Evolutionary conservation across 108 stramenopile genomes (phyloP), one percentile per base, ranked within the genome.

Genomic region (Poteriospumella lacustris): DNA sequence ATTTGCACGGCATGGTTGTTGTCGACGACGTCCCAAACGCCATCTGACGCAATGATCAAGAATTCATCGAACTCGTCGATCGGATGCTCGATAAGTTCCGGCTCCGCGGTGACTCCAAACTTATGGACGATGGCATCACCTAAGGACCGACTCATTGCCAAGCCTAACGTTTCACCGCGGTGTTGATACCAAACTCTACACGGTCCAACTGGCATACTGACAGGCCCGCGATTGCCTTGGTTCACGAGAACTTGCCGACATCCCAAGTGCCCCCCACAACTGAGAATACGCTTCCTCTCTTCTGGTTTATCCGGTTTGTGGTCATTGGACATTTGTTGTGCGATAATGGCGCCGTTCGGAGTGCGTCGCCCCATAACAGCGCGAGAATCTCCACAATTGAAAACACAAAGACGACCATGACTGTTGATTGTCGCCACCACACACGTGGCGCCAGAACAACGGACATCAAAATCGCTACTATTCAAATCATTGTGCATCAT

Each of bases 301-400:
- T 83, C 82, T 24, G 84, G 82, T 3, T 79, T 44, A 75, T 84
- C 84, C 12, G 84, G 84, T 78, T 83, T 81, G 75, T 84, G 84
- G 43, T 84, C 84, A 2, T 83, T 76, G 43, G 82, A 79, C 2
- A 84, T 79, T 26, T 77, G 84, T 19, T 78, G 42, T 31, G 83
- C 81, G 43, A 58, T 40, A 0, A 41, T 43, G 0, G 42, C 2
- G 69, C 39, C 42, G 44, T 47, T 43, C 69, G n/a, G 69, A 1
- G 2, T 72, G 1, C 69, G 39, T 31, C 76, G 62, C 36, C 72
- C 83, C 44, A 82, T n/a, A 26, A 83, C 81, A 40, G 77, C 78
- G 68, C 79, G 59, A 3, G 83, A 83, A 67, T 83, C 83, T 5
- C 83, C 83, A 0, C 81, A 68, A 43, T 83, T 83, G 3, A 44